Evolutionary conservation across 1,284 basidiomycete genomes (phyloP).

Genomic region (Ceratobasidium papillatum): DNA sequence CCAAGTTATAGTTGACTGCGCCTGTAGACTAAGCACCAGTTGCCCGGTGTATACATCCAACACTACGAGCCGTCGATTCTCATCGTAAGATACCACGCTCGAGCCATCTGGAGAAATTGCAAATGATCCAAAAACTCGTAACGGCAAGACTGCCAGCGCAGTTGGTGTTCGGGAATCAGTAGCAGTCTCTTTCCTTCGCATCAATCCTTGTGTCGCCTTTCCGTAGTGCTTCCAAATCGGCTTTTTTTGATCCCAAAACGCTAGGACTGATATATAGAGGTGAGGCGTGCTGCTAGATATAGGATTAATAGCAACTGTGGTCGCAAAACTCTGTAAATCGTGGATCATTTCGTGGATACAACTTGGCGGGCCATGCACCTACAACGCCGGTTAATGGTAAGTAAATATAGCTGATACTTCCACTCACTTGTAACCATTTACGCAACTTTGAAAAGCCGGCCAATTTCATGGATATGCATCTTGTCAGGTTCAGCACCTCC

Average conservation of each 20-base stretch:
- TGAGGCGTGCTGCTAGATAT: background rate
- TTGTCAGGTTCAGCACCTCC: slow-evolving; percentile 4
- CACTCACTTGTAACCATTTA: background rate
- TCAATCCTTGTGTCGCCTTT: background rate
- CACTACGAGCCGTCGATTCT: no score
- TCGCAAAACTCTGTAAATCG: background rate
- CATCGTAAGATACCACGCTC: no score
- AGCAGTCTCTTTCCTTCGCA: no score
- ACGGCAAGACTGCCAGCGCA: no score
- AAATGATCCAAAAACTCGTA: no score
- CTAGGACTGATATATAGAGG: background rate
- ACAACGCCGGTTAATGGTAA: background rate
- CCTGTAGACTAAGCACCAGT: no score
- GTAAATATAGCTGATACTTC: background rate
- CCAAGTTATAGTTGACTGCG: no score
- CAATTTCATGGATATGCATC: background rate
- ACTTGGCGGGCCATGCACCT: background rate
- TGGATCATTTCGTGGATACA: background rate
- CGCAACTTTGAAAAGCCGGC: background rate
- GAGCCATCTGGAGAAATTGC: no score
- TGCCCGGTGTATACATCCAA: no score
- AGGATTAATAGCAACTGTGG: background rate
- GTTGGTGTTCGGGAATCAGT: no score
- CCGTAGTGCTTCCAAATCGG: background rate
- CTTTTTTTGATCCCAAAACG: background rate